Evolutionary conservation across 768 basidiomycete species (phyloP).

Genomic region (Mycena filopes): DNA sequence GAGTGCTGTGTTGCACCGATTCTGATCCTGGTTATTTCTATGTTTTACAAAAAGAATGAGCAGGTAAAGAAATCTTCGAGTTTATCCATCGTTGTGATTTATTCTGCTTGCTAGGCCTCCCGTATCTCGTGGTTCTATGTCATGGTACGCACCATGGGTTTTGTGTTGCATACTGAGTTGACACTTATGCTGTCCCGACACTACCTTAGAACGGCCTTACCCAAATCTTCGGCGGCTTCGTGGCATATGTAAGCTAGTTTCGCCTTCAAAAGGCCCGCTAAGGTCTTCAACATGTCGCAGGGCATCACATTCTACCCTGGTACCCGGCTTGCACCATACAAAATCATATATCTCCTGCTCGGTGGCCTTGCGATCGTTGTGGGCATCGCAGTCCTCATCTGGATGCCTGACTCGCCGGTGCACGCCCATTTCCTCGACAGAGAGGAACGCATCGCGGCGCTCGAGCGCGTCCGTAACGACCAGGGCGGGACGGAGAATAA

Average conservation of each 20-base stretch:
- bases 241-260: constrained; percentile 61
- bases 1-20: constrained; percentile 68
- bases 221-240: constrained; percentile 69
- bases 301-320: constrained; percentile 68
- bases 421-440: constrained; percentile 64
- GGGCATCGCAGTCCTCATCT: constrained; percentile 64
- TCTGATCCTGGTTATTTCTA: constrained; percentile 69
- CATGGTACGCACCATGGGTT: constrained; percentile 54
- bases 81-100: background rate
- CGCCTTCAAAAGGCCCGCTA: no score
- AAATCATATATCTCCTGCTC: constrained; percentile 69
- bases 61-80: constrained; percentile 48
- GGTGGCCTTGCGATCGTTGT: constrained; percentile 71
- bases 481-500: constrained; percentile 73
- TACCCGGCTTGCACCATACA: constrained; percentile 61
- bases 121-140: constrained; percentile 76
- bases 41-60: constrained; percentile 78
- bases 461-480: constrained; percentile 76
- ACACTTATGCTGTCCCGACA: background rate
- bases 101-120: constrained; percentile 50
- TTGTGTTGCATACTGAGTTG: background rate
- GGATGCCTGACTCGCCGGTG: constrained; percentile 74
- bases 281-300: constrained; percentile 39
- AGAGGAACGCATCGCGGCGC: constrained; percentile 69
- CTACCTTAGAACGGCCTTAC: constrained; percentile 64